Base-by-base conservation (phyloP, 2,329 filamentous ascomycete species). In the Aureobasidium lini region DNA sequence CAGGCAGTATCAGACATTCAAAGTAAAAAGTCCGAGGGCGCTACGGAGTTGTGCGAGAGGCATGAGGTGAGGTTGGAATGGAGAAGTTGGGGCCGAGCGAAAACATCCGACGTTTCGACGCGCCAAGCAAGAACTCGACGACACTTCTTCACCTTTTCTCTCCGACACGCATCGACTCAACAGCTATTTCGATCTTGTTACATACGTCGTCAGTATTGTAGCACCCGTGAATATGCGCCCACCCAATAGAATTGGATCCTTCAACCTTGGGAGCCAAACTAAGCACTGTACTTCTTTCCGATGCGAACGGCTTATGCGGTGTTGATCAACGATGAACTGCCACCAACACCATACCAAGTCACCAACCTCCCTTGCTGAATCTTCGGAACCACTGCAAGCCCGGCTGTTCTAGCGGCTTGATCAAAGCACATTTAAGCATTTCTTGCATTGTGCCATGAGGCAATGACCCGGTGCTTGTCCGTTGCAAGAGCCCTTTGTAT, bases 41-140 rank as follows among this genome's bases (percentile, higher is more conserved):
- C 54, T 57, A 57, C 54, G 54, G 54, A 57, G 43, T 57, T 57
- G 36, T 47, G 11, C 34, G n/a, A 37, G 15, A 57, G 34, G 34
- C 54, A 48, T 29, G 54, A 57, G 32, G 54, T 57, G 54, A 57
- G 54, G 54, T 57, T 57, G 54, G 40, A 36, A 39, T 43, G 32
- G 23, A 34, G 34, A 57, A 57, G 39, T 34, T 32, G 54, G 37
- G 34, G 54, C 54, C 54, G 54, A 57, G 54, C 40, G 53, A 36
- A 40, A 57, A 57, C 40, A 31, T 57, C 52, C 39, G 52, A 44
- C 16, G 37, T 54, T 54, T 54, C 37, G 37, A 54, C 50, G 39
- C 52, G 52, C 52, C 52, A 57, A 57, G 52, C 7, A 16, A 15
- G 28, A 42, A 7, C 16, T 15, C 39, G 29, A 54, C 39, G 37